These are phyloP conservation scores for Curvularia sp. DNA, from an alignment of 2,329 filamentous ascomycete species.

Conservation along the genomic window DNA sequence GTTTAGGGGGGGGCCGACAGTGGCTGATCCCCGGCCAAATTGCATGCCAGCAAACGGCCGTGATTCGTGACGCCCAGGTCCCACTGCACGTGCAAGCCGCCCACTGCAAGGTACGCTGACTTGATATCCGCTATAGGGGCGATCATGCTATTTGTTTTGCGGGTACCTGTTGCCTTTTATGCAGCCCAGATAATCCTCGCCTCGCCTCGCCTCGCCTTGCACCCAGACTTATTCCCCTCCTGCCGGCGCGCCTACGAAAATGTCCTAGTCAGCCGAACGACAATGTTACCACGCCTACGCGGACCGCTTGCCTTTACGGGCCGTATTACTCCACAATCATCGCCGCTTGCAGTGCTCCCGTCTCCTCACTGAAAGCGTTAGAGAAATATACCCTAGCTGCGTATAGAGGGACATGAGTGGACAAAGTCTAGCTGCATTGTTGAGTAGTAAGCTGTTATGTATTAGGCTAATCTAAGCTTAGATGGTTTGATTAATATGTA, in stretches of 20 bases:
- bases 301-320: neutral
- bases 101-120: slow-evolving; percentile 24
- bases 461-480: too few species aligned
- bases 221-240: neutral
- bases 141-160: slow-evolving; percentile 15
- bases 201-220: neutral
- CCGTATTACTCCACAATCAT: neutral
- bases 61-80: slow-evolving; percentile 15
- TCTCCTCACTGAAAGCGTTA: too few species aligned
- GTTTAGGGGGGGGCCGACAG: slow-evolving; percentile 29
- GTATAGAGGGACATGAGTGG: too few species aligned
- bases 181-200: neutral
- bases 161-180: slow-evolving; percentile 14
- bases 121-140: slow-evolving; percentile 10
- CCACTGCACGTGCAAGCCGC: slow-evolving; percentile 1
- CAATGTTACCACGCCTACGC: neutral
- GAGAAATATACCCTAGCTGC: too few species aligned
- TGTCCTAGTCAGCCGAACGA: neutral
- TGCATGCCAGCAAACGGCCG: slow-evolving; percentile 3
- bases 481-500: too few species aligned
- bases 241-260: neutral
- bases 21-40: slow-evolving; percentile 21
- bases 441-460: too few species aligned
- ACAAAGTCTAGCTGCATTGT: too few species aligned
- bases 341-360: neutral